Evolutionary conservation across 495 filamentous ascomycete species (phyloP), one percentile per base, ranked within the genome.

Genomic region (Lasiosphaeris hirsuta): DNA sequence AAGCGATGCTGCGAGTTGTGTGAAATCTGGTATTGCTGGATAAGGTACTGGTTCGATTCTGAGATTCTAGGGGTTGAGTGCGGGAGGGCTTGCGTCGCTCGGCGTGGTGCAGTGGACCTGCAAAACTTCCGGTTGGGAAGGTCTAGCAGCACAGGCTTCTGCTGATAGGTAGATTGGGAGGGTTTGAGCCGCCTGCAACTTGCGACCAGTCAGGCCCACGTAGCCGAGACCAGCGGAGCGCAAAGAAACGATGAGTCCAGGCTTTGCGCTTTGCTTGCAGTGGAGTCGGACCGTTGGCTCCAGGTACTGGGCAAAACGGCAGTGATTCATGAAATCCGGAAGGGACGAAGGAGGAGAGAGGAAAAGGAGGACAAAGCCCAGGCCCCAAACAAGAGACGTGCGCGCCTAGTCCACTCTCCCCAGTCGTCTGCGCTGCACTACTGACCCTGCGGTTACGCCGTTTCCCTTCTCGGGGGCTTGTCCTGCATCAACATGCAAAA

Each of bases 71-170:
- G 19, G 54, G 57, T 56, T 49, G 50, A 50, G 46, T 38, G 58
- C 52, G 53, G 55, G 46, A 56, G 61, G 56, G 41, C 41, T 37
- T 39, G 57, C 17, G 36, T 59, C 40, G 50, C 41, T 30, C 23
- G 23, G 23, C 23, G 23, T 37, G 49, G 35, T 30, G 46, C 49
- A 40, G 58, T 62, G 56, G 65, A 57, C 62, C 62, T 57, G 48
- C 57, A 68, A 66, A 66, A 54, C 55, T 63, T 60, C 60, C 58
- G 60, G 58, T 56, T 61, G 60, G 57, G 57, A 53, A 34, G 39
- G 15, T 18, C 36, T 17, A 48, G 44, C 51, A 51, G 23, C 47
- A 33, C 52, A 36, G 44, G 38, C 10, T 34, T 38, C 43, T 50
- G 47, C 52, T 58, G 60, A 62, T 62, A 63, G 60, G 56, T 36